Percentiles rank a stretch among this genome's conserved stretches.
Evolutionary conservation across 2,329 filamentous ascomycete species (phyloP).

Genomic region (Beauveria sp.): DNA sequence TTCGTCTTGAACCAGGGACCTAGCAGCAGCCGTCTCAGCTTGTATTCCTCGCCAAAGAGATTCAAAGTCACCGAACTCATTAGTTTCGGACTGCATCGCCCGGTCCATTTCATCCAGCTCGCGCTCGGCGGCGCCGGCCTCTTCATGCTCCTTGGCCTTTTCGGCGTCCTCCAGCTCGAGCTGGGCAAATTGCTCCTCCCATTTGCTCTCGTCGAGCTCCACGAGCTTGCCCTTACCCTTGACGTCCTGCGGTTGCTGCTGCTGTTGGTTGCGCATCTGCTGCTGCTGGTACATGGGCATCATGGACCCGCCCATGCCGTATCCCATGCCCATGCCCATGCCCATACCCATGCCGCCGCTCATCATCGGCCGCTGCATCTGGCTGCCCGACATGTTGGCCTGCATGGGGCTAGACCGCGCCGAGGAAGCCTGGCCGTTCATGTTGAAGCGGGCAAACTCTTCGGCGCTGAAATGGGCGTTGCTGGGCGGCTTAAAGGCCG

Average conservation of each 20-base stretch:
- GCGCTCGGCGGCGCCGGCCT: conserved; percentile 64
- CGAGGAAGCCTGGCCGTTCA: conserved; percentile 49
- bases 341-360: conserved; percentile 44
- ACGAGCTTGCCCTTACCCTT: conserved; percentile 90
- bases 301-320: conserved; percentile 39
- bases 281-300: conserved; percentile 39
- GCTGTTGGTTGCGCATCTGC: conserved; percentile 36
- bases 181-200: conserved; percentile 93
- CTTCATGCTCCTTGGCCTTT: conserved; percentile 52
- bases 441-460: conserved; percentile 83
- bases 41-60: conserved; percentile 79
- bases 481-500: conserved; percentile 54
- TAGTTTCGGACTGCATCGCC: conserved; percentile 58
- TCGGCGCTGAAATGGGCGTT: conserved; percentile 64
- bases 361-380: conserved; percentile 53
- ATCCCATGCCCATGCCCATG: conserved; percentile 45
- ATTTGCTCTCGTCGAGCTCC: conserved; percentile 86
- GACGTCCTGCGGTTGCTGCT: conserved; percentile 35
- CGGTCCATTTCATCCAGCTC: conserved; percentile 84
- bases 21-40: conserved; percentile 63
- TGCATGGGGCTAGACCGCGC: conserved; percentile 53
- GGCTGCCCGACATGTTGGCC: conserved; percentile 38
- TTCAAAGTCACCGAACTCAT: conserved; percentile 81
- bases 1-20: conserved; percentile 62
- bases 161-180: conserved; percentile 62